Percentiles rank a stretch among this genome's conserved stretches.
Evolutionary conservation across 179 eudicot genomes (phyloP).

Genomic region (Silene noctiflora): DNA sequence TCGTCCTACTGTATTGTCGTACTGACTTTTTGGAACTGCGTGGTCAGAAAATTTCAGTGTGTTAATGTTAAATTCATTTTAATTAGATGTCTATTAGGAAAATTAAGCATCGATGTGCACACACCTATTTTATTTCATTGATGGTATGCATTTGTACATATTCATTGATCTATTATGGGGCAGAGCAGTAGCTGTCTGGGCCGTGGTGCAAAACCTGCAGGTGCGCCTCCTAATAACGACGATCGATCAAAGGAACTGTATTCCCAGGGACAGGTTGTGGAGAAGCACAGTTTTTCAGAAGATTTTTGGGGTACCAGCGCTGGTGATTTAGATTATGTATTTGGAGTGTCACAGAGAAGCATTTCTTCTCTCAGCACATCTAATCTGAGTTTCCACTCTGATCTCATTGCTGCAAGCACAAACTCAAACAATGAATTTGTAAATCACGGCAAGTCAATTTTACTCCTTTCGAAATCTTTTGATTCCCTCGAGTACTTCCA

Average conservation of each 20-base stretch:
- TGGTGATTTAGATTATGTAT: constrained; percentile 51
- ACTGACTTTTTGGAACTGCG: no score
- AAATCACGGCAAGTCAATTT: constrained; percentile 53
- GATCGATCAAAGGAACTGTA: constrained; percentile 19
- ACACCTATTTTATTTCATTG: neutral
- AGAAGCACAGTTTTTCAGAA: constrained; percentile 53
- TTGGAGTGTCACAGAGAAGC: constrained; percentile 61
- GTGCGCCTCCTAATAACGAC: constrained; percentile 13
- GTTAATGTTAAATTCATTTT: neutral
- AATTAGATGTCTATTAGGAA: neutral
- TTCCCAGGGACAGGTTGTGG: constrained; percentile 32
- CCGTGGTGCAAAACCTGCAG: constrained; percentile 24
- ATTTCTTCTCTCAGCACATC: constrained; percentile 61
- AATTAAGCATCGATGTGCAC: neutral
- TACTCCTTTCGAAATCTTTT: neutral
- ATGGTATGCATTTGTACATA: constrained; percentile 8
- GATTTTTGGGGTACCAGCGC: constrained; percentile 88
- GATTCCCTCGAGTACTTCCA: neutral
- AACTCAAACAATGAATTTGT: constrained; percentile 55
- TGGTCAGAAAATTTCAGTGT: no score
- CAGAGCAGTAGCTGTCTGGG: constrained; percentile 40
- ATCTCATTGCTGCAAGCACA: constrained; percentile 33
- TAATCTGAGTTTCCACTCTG: constrained; percentile 45
- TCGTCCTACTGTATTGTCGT: no score
- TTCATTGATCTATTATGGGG: constrained; percentile 28